Conservation (phyloP, 1,284 basidiomycete species). For the Ustilago nuda region DNA sequence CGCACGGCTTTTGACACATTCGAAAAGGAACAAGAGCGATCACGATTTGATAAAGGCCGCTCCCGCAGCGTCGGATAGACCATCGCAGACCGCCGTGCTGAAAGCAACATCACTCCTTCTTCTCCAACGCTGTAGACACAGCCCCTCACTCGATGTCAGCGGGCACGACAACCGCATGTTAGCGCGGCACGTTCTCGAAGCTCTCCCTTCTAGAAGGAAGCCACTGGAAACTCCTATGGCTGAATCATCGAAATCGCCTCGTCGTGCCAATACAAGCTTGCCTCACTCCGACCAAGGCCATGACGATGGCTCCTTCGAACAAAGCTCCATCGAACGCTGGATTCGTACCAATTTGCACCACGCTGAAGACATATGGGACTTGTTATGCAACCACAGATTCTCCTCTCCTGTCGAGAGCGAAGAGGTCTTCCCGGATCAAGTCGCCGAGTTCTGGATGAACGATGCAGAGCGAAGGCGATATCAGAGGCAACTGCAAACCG, state of each 20-base stretch:
- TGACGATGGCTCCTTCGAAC: constrained; percentile 22
- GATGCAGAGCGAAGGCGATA: constrained; percentile 26
- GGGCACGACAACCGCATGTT: constrained; percentile 2
- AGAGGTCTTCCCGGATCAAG: neutral
- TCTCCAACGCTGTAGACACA: constrained; percentile 11
- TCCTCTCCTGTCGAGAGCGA: neutral
- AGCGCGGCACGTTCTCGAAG: constrained; percentile 25
- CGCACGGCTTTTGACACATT: constrained; percentile 16
- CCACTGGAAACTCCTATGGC: constrained; percentile 5
- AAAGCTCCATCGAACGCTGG: constrained; percentile 35
- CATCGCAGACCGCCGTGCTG: constrained; percentile 29
- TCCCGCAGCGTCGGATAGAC: constrained; percentile 20
- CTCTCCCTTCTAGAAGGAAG: constrained; percentile 31
- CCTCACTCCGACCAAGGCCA: constrained; percentile 11
- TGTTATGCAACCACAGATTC: constrained; percentile 27
- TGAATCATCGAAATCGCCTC: constrained; percentile 11
- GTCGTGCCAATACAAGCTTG: constrained; percentile 8
- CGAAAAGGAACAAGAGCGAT: constrained; percentile 13
- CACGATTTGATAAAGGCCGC: constrained; percentile 19
- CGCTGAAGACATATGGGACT: constrained; percentile 45
- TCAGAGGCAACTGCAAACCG: constrained; percentile 26
- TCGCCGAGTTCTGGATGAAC: constrained; percentile 51
- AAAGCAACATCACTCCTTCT: constrained; percentile 33
- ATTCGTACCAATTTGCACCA: constrained; percentile 12
- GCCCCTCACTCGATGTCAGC: neutral